Evolutionary conservation across 2,329 filamentous ascomycete species (phyloP), one percentile per base, ranked within the genome.

Genomic region (Arthrobotrys sinensis): DNA sequence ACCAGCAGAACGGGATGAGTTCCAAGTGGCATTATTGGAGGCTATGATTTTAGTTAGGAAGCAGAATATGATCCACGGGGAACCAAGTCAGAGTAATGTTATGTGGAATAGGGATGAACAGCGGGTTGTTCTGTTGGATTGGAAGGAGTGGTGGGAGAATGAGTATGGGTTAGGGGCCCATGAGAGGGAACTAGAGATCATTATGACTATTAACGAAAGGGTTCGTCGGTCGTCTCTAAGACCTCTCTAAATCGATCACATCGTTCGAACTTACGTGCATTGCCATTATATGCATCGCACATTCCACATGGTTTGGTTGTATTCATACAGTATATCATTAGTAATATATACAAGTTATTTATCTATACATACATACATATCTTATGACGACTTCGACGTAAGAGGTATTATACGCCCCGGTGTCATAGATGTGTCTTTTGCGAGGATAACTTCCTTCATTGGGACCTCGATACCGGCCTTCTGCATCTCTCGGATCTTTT

Each of bases 401-500:
- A 32, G 55, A 1, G 75, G 75, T 46, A 78, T 48, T 66, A 78
- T 78, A n/a, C 63, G 32, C 24, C 75, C 75, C n/a, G 75, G 75
- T n/a, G 75, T 78, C 75, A 78, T 78, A 11, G 75, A 78, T 34
- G 75, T 71, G 19, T 72, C 75, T 19, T 67, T 71, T 11, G 75
- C 57, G 3, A 68, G 19, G 6, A 78, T 40, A n/a, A 78, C 48
- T 11, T 71, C 67, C 36, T 71, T 68, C 19, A 78, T 55, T 5
- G 73, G 73, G 36, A 77, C 73, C 4, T 77, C 63, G 14, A 70
- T 79, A 28, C 66, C 65, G 10, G 86, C 84, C 0, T 87, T 85
- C 38, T 89, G 88, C 79, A 92, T 84, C 82, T 90, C 88, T 83
- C 90, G 89, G 85, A 94, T 89, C 60, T 94, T 92, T 82, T 90